Conservation (phyloP, 768 basidiomycete genomes). For the Leccinellum luteum region DNA sequence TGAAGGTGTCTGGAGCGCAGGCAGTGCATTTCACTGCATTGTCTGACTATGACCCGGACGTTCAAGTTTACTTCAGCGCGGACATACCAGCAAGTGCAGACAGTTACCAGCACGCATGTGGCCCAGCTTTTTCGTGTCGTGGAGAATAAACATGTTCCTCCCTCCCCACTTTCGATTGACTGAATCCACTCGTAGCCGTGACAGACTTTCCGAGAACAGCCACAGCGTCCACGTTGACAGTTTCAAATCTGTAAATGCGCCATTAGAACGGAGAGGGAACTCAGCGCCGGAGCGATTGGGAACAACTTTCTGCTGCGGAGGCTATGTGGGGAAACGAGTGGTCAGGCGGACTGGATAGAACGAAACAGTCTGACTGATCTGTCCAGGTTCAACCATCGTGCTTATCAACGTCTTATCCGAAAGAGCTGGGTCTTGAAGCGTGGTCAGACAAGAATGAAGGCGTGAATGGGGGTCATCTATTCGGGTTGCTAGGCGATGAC, state of each 20-base stretch:
- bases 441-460: slow-evolving; percentile 1
- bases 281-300: background rate
- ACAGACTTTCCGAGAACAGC: background rate
- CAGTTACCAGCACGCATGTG: background rate
- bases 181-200: background rate
- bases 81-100: background rate
- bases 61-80: too few relatives aligned
- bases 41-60: too few relatives aligned
- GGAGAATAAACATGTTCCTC: too few relatives aligned
- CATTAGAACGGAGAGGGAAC: background rate
- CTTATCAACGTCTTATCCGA: slow-evolving; percentile 19
- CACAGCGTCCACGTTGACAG: slow-evolving; percentile 3
- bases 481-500: background rate
- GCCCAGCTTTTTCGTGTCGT: background rate
- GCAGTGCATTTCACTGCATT: background rate
- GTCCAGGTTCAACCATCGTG: slow-evolving; percentile 8
- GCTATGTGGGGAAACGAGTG: background rate
- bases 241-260: slow-evolving; percentile 1
- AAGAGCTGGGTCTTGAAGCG: slow-evolving; percentile 14
- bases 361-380: background rate
- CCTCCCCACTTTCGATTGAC: slow-evolving; percentile 6
- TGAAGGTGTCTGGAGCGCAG: background rate
- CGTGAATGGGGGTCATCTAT: background rate
- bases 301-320: background rate
- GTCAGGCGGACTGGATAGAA: background rate